phyloP scores from a whole-genome alignment of 2,329 filamentous ascomycete genomes.

The Septoria petroselini region DNA sequence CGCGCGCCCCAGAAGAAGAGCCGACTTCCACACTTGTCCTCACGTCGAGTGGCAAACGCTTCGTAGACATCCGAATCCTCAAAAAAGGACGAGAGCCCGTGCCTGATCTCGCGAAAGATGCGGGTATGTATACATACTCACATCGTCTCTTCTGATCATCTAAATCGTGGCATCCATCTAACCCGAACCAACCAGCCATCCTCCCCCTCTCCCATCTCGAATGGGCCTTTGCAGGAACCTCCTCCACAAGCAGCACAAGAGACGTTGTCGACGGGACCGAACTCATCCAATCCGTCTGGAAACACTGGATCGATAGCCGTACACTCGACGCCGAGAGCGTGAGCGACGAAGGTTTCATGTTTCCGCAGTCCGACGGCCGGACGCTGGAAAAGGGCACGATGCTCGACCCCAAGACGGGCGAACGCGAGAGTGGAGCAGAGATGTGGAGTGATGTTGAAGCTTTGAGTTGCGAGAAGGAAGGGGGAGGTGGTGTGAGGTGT shows the following conservation, averaged over 20 bases:
- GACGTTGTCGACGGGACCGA: background rate
- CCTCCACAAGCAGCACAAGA: slow-evolving; percentile 37
- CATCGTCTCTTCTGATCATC: background rate
- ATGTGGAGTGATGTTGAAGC: slow-evolving; percentile 41
- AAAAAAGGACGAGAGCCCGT: slow-evolving; percentile 25
- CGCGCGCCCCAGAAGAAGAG: slow-evolving; percentile 47
- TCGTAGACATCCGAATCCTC: slow-evolving; percentile 61
- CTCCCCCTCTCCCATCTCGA: slow-evolving; percentile 48
- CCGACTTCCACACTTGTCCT: slow-evolving; percentile 64
- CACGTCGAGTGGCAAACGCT: slow-evolving; percentile 56
- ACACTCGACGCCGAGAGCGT: slow-evolving; percentile 40
- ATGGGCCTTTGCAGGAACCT: slow-evolving; percentile 63
- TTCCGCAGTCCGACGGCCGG: slow-evolving; percentile 40
- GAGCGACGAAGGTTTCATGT: slow-evolving; percentile 58
- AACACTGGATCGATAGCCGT: slow-evolving; percentile 60
- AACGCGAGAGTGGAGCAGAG: slow-evolving; percentile 53
- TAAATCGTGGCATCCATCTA: background rate
- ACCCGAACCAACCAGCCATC: slow-evolving; percentile 28
- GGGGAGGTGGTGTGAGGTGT: slow-evolving; percentile 46
- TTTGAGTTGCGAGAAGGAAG: slow-evolving; percentile 38
- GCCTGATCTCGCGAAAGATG: slow-evolving; percentile 8
- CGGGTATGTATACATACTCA: background rate
- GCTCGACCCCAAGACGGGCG: slow-evolving; percentile 56
- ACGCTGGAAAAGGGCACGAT: slow-evolving; percentile 59
- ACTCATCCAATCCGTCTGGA: slow-evolving; percentile 46